phyloP scores from a whole-genome alignment of 495 filamentous ascomycete genomes.

The Penicillium soppii region DNA sequence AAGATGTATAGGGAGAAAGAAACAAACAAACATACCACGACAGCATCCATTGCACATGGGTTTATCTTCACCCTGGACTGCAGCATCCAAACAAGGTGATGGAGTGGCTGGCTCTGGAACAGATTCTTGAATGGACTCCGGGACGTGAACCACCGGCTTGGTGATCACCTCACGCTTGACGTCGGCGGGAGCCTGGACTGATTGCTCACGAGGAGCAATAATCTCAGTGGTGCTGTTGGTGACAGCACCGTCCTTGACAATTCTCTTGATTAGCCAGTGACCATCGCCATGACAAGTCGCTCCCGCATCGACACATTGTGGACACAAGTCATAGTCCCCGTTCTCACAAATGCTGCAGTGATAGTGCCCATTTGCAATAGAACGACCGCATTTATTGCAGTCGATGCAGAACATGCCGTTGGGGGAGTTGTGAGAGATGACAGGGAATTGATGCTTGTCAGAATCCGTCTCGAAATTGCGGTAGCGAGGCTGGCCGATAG shows the following conservation, averaged over 20 bases:
- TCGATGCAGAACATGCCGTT: conserved; percentile 63
- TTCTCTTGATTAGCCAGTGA: conserved; percentile 95
- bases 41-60: conserved; percentile 95
- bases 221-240: conserved; percentile 82
- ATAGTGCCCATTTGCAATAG: conserved; percentile 80
- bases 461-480: conserved; percentile 32
- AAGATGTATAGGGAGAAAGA: neutral
- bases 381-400: conserved; percentile 84
- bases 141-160: conserved; percentile 19
- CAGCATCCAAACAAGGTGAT: conserved; percentile 2
- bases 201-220: conserved; percentile 56
- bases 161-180: conserved; percentile 10
- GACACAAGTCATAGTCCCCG: conserved; percentile 94
- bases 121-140: conserved; percentile 16
- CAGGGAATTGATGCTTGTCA: conserved; percentile 26
- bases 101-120: conserved; percentile 12
- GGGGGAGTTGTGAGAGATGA: conserved; percentile 33
- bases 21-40: conserved; percentile 53
- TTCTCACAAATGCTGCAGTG: conserved; percentile 92
- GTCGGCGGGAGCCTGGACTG: neutral
- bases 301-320: conserved; percentile 70
- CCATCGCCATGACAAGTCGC: conserved; percentile 69
- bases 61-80: conserved; percentile 38
- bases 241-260: conserved; percentile 73
- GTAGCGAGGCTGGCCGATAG: conserved; percentile 22